These are phyloP conservation scores for Plectosphaerella cucumerina DNA, from an alignment of 2,329 filamentous ascomycete species.

Conservation along the genomic window DNA sequence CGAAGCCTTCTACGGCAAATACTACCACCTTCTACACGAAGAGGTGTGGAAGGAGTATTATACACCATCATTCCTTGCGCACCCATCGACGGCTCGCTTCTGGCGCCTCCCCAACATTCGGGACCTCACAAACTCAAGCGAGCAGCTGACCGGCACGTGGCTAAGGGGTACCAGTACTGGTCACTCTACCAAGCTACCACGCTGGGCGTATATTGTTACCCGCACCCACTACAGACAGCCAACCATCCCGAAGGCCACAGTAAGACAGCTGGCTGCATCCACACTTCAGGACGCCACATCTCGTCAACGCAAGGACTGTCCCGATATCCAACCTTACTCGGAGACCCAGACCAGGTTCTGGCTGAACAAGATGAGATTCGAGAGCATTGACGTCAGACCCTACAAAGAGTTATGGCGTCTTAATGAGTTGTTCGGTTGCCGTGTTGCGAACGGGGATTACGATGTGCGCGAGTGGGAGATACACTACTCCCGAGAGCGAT, in stretches of 20 bases:
- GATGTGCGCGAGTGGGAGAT: conserved; percentile 5
- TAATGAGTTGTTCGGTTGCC: no score
- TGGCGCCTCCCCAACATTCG: conserved; percentile 9
- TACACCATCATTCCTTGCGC: conserved; percentile 15
- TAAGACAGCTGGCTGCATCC: conserved; percentile 1
- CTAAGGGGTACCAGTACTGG: conserved; percentile 1
- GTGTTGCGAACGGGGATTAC: conserved; percentile 1
- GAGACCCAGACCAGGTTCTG: conserved; percentile 7
- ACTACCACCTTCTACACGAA: not conserved
- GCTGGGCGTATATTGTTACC: conserved; percentile 5
- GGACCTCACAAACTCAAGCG: conserved; percentile 8
- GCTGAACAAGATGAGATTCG: conserved; percentile 2
- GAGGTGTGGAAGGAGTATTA: conserved; percentile 4
- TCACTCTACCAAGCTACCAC: conserved; percentile 7
- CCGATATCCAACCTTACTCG: conserved; percentile 2
- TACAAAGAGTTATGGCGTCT: no score
- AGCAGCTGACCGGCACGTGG: conserved; percentile 1
- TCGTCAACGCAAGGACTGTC: not conserved
- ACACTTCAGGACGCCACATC: conserved; percentile 5
- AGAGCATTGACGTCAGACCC: no score
- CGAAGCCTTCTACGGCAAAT: conserved; percentile 8
- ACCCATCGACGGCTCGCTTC: conserved; percentile 9
- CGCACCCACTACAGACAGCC: conserved; percentile 2
- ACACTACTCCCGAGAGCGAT: conserved; percentile 5
- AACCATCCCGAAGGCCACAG: not conserved